phyloP scores from a whole-genome alignment of 2,329 filamentous ascomycete species.

The Passalora sequoiae region DNA sequence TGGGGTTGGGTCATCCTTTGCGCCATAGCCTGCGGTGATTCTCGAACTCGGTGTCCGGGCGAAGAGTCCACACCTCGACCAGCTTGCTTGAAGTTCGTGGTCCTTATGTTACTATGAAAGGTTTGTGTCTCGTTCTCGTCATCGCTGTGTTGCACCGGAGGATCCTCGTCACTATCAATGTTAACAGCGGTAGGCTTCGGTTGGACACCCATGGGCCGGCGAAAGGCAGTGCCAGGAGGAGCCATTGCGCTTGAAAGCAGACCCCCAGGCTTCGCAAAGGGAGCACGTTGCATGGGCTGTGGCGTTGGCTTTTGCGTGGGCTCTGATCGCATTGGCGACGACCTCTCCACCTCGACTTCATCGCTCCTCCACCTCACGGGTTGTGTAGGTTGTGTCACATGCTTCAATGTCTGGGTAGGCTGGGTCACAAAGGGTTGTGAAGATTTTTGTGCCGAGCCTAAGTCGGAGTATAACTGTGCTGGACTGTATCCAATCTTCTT shows the following conservation, averaged over 20 bases:
- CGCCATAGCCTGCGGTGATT: conserved; percentile 22
- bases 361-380: conserved; percentile 43
- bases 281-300: conserved; percentile 22
- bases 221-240: conserved; percentile 68
- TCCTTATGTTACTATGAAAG: conserved; percentile 54
- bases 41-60: conserved; percentile 25
- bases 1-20: neutral
- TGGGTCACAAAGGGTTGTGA: conserved; percentile 45
- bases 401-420: conserved; percentile 35
- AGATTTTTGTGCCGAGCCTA: conserved; percentile 14
- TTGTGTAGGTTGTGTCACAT: conserved; percentile 50
- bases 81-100: conserved; percentile 51
- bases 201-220: conserved; percentile 37
- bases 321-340: conserved; percentile 56
- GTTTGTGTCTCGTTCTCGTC: conserved; percentile 32
- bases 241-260: conserved; percentile 62
- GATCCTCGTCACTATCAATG: conserved; percentile 45
- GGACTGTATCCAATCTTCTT: conserved; percentile 20
- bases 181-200: conserved; percentile 18
- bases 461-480: conserved; percentile 21
- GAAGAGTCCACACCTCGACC: conserved; percentile 31
- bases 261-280: conserved; percentile 32
- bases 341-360: conserved; percentile 76
- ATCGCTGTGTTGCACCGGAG: conserved; percentile 28
- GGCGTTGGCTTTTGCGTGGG: conserved; percentile 34